Percentiles rank a stretch among this genome's conserved stretches.
Conservation (phyloP, 257 asterid genomes). For the Solanum gandarillasii region DNA sequence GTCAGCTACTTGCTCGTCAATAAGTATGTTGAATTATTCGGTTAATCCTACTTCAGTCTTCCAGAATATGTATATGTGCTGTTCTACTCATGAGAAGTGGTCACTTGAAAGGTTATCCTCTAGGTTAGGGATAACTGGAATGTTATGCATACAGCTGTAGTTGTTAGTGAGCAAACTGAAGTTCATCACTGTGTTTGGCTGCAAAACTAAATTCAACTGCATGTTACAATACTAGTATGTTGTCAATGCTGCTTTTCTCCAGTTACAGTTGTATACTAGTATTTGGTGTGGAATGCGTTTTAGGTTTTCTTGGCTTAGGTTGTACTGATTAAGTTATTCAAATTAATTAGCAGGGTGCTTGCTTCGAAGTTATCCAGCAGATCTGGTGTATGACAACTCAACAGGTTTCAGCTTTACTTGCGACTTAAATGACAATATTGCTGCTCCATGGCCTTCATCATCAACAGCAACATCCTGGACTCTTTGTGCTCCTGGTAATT, state of each 20-base stretch:
- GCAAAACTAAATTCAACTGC: background rate
- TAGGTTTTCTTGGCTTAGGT: background rate
- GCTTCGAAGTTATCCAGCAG: slow-evolving; percentile 76
- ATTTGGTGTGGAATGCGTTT: background rate
- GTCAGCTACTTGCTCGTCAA: background rate
- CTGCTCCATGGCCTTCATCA: slow-evolving; percentile 98
- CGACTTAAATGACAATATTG: slow-evolving; percentile 82
- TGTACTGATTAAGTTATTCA: background rate
- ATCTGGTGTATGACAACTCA: slow-evolving; percentile 72
- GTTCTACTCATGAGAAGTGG: background rate
- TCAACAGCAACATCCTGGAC: slow-evolving; percentile 63
- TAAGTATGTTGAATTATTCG: background rate
- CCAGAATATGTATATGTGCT: background rate
- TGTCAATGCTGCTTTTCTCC: background rate
- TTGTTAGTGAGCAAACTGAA: background rate
- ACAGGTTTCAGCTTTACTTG: slow-evolving; percentile 89
- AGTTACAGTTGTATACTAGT: background rate
- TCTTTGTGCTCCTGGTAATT: slow-evolving; percentile 94
- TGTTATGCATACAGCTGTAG: background rate
- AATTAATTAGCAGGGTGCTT: slow-evolving; percentile 54
- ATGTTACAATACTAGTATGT: background rate
- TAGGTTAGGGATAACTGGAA: background rate
- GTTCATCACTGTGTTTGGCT: background rate
- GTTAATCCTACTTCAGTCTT: background rate
- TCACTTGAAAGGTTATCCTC: background rate